Percentiles rank a stretch among this genome's conserved stretches.
Evolutionary conservation across 2,329 filamentous ascomycete species (phyloP).

Genomic region (Aschersonia sp.): DNA sequence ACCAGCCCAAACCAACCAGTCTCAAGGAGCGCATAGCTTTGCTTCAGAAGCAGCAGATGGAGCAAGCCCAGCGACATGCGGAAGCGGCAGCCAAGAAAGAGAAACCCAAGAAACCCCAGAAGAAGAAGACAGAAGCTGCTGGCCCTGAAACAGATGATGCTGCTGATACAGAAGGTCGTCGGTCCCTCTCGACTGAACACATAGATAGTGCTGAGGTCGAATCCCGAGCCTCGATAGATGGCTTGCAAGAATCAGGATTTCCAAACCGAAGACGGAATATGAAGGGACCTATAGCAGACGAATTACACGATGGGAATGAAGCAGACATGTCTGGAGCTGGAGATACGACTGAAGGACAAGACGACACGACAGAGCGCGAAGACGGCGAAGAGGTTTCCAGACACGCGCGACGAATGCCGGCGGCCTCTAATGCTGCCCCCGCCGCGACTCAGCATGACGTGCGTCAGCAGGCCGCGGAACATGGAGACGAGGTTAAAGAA

Average conservation of each 20-base stretch:
- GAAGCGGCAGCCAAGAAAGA: slow-evolving; percentile 70
- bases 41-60: slow-evolving; percentile 83
- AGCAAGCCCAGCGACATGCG: slow-evolving; percentile 71
- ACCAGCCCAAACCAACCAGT: slow-evolving; percentile 81
- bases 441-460: slow-evolving; percentile 1
- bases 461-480: slow-evolving; percentile 37
- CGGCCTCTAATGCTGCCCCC: slow-evolving; percentile 15
- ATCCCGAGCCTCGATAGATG: slow-evolving; percentile 36
- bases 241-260: slow-evolving; percentile 20
- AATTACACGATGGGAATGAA: slow-evolving; percentile 45
- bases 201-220: slow-evolving; percentile 31
- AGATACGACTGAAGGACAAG: slow-evolving; percentile 46
- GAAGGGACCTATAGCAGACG: slow-evolving; percentile 25
- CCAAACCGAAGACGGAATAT: slow-evolving; percentile 39
- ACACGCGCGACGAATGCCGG: slow-evolving; percentile 19
- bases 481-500: slow-evolving; percentile 36
- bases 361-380: slow-evolving; percentile 54
- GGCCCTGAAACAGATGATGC: slow-evolving; percentile 14
- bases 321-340: slow-evolving; percentile 51
- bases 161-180: slow-evolving; percentile 13
- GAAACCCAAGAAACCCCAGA: slow-evolving; percentile 65
- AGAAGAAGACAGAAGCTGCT: slow-evolving; percentile 43
- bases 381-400: slow-evolving; percentile 51
- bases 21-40: slow-evolving; percentile 91
- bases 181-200: slow-evolving; percentile 14